phyloP scores from a whole-genome alignment of 495 filamentous ascomycete species.

The Clohesyomyces aquaticus region DNA sequence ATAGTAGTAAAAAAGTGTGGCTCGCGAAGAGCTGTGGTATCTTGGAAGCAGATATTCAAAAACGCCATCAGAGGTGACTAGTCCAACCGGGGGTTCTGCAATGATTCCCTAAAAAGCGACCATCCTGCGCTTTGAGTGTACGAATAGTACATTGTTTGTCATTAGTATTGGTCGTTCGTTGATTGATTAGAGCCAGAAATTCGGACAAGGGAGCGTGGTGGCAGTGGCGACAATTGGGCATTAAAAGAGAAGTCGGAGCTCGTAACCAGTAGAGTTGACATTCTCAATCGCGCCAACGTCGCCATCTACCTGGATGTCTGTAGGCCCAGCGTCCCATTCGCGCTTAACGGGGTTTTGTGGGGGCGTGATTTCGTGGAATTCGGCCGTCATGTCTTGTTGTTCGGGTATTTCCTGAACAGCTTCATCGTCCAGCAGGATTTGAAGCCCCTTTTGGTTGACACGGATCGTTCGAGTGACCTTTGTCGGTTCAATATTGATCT shows the following conservation, averaged over 20 bases:
- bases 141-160: slow-evolving; percentile 39
- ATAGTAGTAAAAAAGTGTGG: slow-evolving; percentile 13
- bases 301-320: slow-evolving; percentile 50
- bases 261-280: slow-evolving; percentile 45
- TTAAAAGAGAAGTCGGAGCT: slow-evolving; percentile 50
- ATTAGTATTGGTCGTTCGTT: slow-evolving; percentile 27
- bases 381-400: slow-evolving; percentile 84
- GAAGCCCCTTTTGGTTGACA: slow-evolving; percentile 70
- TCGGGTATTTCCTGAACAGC: slow-evolving; percentile 84
- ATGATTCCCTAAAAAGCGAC: slow-evolving; percentile 21
- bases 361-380: slow-evolving; percentile 55
- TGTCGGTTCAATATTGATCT: slow-evolving; percentile 74
- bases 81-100: not conserved
- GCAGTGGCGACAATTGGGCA: not conserved
- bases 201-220: not conserved
- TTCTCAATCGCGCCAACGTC: slow-evolving; percentile 45
- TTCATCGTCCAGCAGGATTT: slow-evolving; percentile 89
- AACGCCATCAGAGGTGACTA: slow-evolving; percentile 21
- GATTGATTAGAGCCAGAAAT: not conserved
- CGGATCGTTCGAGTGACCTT: slow-evolving; percentile 71
- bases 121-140: slow-evolving; percentile 30
- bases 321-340: slow-evolving; percentile 50
- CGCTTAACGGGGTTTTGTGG: slow-evolving; percentile 39
- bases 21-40: slow-evolving; percentile 38
- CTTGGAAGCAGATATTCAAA: slow-evolving; percentile 25